Evolutionary conservation across 2,329 filamentous ascomycete genomes (phyloP).

Genomic region (Aspergillus tubingensis): DNA sequence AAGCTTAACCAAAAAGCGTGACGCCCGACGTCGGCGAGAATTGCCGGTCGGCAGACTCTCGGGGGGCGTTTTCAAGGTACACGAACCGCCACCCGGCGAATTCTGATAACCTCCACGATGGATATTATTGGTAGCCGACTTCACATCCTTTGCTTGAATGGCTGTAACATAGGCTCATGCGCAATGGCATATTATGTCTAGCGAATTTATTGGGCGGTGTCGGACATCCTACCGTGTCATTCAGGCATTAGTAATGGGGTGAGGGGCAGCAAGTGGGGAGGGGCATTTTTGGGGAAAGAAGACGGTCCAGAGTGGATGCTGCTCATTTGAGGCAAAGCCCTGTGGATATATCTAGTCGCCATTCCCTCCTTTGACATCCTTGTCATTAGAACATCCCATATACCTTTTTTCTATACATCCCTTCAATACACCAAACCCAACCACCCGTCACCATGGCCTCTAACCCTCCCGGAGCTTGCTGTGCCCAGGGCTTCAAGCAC

Average conservation of each 20-base stretch:
- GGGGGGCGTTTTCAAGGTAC: neutral
- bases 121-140: neutral
- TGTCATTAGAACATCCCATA: neutral
- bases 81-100: neutral
- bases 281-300: neutral
- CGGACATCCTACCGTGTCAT: neutral
- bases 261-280: conserved; percentile 2
- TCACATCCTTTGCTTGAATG: neutral
- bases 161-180: neutral
- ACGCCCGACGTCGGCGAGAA: neutral
- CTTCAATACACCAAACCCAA: neutral
- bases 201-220: neutral
- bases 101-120: neutral
- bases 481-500: conserved; percentile 53
- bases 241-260: neutral
- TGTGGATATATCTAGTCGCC: neutral
- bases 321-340: neutral
- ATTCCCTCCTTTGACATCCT: neutral
- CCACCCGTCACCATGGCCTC: conserved; percentile 49
- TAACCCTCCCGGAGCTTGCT: conserved; percentile 52
- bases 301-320: neutral
- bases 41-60: neutral
- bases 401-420: neutral
- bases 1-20: neutral
- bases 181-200: neutral